Evolutionary conservation across 2,329 filamentous ascomycete genomes (phyloP).

Genomic region (Penicillium sp.): DNA sequence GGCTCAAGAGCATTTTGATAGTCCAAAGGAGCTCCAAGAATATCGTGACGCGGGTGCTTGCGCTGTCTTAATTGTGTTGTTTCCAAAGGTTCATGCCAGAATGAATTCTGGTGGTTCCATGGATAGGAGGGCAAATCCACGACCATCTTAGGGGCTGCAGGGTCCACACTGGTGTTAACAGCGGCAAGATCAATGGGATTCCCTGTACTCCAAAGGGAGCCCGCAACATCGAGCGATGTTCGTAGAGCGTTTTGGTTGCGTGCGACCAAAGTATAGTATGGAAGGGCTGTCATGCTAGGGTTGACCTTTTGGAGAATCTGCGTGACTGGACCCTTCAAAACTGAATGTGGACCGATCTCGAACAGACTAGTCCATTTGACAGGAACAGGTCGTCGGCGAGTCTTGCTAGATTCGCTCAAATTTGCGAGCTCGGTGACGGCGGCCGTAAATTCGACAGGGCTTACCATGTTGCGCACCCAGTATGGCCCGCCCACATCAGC

Average conservation of each 20-base stretch:
- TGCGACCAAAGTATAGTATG: conserved; percentile 15
- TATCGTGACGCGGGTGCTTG: conserved; percentile 27
- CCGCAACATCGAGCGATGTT: conserved; percentile 17
- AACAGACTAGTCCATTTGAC: conserved; percentile 24
- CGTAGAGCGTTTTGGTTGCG: conserved; percentile 19
- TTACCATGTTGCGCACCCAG: conserved; percentile 33
- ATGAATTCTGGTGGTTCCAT: conserved; percentile 45
- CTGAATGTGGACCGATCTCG: conserved; percentile 38
- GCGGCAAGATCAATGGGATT: conserved; percentile 15
- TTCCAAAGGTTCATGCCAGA: conserved; percentile 43
- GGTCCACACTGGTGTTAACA: conserved; percentile 15
- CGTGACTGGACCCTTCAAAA: conserved; percentile 30
- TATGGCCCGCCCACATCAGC: conserved; percentile 24
- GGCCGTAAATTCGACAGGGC: conserved; percentile 28
- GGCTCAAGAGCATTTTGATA: conserved; percentile 34
- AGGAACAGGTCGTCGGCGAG: conserved; percentile 18
- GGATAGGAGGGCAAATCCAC: conserved; percentile 47
- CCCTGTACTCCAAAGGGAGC: conserved; percentile 23
- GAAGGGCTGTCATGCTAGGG: conserved; percentile 12
- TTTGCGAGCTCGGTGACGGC: conserved; percentile 23
- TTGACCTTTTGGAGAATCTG: conserved; percentile 25
- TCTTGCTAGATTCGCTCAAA: conserved; percentile 19
- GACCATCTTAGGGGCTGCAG: conserved; percentile 11
- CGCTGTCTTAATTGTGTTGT: conserved; percentile 32
- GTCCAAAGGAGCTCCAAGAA: conserved; percentile 29